A percentile compares a stretch with the other conserved stretches of the same genome.
Conservation (phyloP, 805 yeast species). For the Starmerella tilneyi region DNA sequence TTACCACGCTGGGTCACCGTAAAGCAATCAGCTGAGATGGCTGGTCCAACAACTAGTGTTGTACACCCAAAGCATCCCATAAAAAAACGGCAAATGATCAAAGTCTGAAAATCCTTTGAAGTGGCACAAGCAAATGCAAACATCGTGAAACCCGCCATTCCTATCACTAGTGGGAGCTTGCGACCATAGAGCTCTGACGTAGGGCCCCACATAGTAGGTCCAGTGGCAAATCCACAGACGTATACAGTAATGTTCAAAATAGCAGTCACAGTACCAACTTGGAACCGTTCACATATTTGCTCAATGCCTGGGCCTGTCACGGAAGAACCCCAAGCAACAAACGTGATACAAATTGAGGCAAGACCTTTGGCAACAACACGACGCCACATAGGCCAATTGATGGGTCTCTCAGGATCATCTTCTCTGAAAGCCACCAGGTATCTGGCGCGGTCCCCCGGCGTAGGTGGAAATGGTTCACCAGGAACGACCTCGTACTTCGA, state of each 20-base stretch:
- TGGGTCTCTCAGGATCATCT: conserved; percentile 47
- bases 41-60: conserved; percentile 51
- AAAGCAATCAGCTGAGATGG: conserved; percentile 49
- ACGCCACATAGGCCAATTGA: conserved; percentile 40
- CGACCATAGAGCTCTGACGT: conserved; percentile 45
- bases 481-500: conserved; percentile 20
- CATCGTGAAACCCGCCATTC: conserved; percentile 29
- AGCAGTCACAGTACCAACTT: conserved; percentile 40
- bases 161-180: conserved; percentile 37
- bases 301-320: conserved; percentile 35
- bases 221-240: conserved; percentile 57
- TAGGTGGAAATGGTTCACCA: conserved; percentile 20
- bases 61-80: conserved; percentile 53
- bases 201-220: conserved; percentile 59
- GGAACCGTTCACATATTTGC: conserved; percentile 33
- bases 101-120: conserved; percentile 41
- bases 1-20: conserved; percentile 42
- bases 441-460: conserved; percentile 19
- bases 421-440: conserved; percentile 29
- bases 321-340: conserved; percentile 39
- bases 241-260: conserved; percentile 48
- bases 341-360: conserved; percentile 33
- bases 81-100: conserved; percentile 46
- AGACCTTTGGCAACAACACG: conserved; percentile 28
- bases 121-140: conserved; percentile 45